These are phyloP conservation scores for Nelumbo lutea DNA, from an alignment of 164 flowering plant species.

Conservation along the genomic window DNA sequence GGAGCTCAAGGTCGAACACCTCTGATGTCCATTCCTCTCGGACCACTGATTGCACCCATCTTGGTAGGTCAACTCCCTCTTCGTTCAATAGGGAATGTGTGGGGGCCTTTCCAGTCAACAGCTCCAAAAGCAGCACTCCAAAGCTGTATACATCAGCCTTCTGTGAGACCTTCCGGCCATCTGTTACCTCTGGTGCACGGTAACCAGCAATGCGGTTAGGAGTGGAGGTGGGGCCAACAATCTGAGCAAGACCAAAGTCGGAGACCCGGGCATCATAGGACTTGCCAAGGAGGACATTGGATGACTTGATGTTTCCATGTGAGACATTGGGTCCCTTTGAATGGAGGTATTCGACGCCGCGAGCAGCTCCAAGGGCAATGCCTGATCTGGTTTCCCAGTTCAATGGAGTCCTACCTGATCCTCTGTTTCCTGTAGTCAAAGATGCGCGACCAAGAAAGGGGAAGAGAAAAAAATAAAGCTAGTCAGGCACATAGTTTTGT, in stretches of 20 bases:
- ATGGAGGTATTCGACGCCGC: conserved; percentile 68
- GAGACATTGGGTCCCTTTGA: conserved; percentile 47
- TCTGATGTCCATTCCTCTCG: conserved; percentile 79
- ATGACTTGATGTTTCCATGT: conserved; percentile 90
- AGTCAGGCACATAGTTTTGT: neutral
- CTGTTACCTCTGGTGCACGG: conserved; percentile 90
- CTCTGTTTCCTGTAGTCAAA: conserved; percentile 55
- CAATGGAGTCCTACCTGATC: conserved; percentile 73
- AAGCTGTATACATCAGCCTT: conserved; percentile 95
- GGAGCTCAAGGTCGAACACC: conserved; percentile 80
- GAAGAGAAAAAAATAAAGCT: neutral
- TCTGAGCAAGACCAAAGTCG: conserved; percentile 72
- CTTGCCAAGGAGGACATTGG: conserved; percentile 73
- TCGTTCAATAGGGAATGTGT: conserved; percentile 62
- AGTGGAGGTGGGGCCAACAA: conserved; percentile 47
- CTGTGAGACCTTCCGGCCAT: conserved; percentile 64
- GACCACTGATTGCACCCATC: conserved; percentile 90
- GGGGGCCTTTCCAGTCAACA: conserved; percentile 87
- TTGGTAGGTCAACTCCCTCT: conserved; percentile 87
- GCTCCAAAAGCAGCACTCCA: conserved; percentile 73
- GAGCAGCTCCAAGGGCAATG: conserved; percentile 84
- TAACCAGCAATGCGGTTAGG: conserved; percentile 78
- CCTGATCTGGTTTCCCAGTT: conserved; percentile 76
- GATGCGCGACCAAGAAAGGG: neutral
- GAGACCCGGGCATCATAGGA: conserved; percentile 70